phyloP scores from a whole-genome alignment of 2,329 filamentous ascomycete species.

The Ceratocystis papillata region DNA sequence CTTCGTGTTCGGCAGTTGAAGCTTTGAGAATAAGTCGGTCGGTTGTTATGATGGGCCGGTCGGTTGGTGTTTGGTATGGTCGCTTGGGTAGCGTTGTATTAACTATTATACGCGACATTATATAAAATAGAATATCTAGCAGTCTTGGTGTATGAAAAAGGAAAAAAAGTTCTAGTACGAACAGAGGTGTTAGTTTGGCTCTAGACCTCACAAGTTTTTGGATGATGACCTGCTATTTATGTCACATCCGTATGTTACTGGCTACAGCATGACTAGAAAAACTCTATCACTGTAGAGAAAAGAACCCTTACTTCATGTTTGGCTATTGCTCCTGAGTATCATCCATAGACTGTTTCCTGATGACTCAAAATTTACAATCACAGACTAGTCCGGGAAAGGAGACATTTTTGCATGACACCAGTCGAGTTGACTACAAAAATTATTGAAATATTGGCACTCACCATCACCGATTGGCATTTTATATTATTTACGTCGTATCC shows the following conservation, averaged over 20 bases:
- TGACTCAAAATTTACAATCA: too few relatives aligned
- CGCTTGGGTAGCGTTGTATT: conserved; percentile 39
- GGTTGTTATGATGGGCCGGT: conserved; percentile 38
- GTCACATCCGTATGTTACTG: neutral
- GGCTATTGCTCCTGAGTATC: neutral
- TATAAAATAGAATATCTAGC: conserved; percentile 16
- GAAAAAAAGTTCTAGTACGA: neutral
- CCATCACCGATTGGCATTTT: too few relatives aligned
- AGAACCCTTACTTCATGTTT: neutral
- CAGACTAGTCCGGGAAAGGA: too few relatives aligned
- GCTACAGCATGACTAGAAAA: neutral
- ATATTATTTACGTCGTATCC: too few relatives aligned
- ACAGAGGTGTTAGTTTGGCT: neutral
- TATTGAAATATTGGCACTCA: too few relatives aligned
- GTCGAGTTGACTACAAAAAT: too few relatives aligned
- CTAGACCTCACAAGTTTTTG: neutral
- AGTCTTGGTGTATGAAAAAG: neutral
- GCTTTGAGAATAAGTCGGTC: conserved; percentile 46
- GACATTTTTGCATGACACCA: too few relatives aligned
- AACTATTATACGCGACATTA: conserved; percentile 32
- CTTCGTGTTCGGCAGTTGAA: conserved; percentile 40
- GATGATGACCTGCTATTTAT: neutral
- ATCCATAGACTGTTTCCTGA: too few relatives aligned
- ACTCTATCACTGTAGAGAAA: neutral
- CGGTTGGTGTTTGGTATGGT: conserved; percentile 35